A percentile compares a stretch with the other conserved stretches of the same genome.
phyloP scores from a whole-genome alignment of 108 stramenopile genomes.

The Fistulifera pelliculosa region DNA sequence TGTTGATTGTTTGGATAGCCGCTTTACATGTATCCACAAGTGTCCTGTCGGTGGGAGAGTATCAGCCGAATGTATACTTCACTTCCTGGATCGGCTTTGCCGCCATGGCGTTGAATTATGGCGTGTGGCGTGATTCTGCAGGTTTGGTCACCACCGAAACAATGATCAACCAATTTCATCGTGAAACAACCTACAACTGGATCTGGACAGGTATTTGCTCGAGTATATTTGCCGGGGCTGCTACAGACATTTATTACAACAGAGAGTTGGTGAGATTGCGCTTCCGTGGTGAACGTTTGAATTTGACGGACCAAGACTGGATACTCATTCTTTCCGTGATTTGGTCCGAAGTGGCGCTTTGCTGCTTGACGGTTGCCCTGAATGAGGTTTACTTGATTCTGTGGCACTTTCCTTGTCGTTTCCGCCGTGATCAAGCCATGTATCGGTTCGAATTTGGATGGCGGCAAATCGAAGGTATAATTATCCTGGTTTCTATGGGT shows the following conservation, averaged over 20 bases:
- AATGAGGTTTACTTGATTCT: conserved; percentile 19
- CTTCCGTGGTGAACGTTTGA: conserved; percentile 10
- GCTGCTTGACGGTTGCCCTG: conserved; percentile 14
- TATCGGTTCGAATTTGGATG: conserved; percentile 22
- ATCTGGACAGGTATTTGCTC: conserved; percentile 24
- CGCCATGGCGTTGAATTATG: conserved; percentile 21
- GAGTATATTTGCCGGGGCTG: conserved; percentile 21
- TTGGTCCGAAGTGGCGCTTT: conserved; percentile 27
- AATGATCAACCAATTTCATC: conserved; percentile 3
- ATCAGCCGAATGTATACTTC: conserved; percentile 64
- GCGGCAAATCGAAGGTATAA: conserved; percentile 26
- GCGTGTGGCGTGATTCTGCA: conserved; percentile 38
- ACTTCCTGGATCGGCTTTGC: conserved; percentile 56
- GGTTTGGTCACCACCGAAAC: conserved; percentile 16
- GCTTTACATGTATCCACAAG: conserved; percentile 38
- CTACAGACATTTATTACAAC: conserved; percentile 31
- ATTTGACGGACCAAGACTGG: conserved; percentile 20
- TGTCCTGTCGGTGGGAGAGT: conserved; percentile 44
- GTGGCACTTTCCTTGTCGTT: conserved; percentile 6
- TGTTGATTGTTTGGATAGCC: conserved; percentile 24
- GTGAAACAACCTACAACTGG: conserved; percentile 30
- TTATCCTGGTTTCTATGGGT: conserved; percentile 14
- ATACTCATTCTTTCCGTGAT: conserved; percentile 15
- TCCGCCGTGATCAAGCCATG: neutral
- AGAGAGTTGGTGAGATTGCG: conserved; percentile 17